These are phyloP conservation scores for Yamadazyma sp. DNA, from an alignment of 1,139 yeast genomes.

Conservation along the genomic window DNA sequence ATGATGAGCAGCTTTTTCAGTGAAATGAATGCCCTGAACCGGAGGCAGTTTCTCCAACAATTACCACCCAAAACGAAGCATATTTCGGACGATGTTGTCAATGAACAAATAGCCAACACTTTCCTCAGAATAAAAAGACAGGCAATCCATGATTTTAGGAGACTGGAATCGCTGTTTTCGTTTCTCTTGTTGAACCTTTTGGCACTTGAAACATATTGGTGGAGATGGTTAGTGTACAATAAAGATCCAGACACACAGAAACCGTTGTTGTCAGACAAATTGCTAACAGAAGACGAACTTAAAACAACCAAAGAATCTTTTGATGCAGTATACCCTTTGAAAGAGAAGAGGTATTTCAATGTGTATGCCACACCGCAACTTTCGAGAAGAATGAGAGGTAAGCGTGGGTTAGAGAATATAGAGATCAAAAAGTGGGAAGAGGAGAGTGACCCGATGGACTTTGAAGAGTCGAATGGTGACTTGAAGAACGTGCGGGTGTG, in stretches of 20 bases:
- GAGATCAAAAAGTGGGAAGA: slow-evolving; percentile 6
- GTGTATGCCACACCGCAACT: slow-evolving; percentile 46
- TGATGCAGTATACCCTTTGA: slow-evolving; percentile 25
- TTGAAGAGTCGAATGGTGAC: slow-evolving; percentile 11
- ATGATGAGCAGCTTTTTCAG: slow-evolving; percentile 30
- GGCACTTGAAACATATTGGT: slow-evolving; percentile 37
- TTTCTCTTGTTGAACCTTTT: slow-evolving; percentile 29
- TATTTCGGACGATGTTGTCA: slow-evolving; percentile 33
- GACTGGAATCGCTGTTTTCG: slow-evolving; percentile 27
- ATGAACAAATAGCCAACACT: slow-evolving; percentile 23
- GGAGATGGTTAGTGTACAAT: slow-evolving; percentile 44
- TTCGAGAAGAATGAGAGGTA: slow-evolving; percentile 39
- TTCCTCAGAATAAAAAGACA: slow-evolving; percentile 30
- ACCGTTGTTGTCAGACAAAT: slow-evolving; percentile 27
- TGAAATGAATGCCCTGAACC: slow-evolving; percentile 27
- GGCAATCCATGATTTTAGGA: slow-evolving; percentile 20
- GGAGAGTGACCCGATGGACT: slow-evolving; percentile 8
- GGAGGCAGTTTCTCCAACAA: slow-evolving; percentile 23
- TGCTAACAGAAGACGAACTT: slow-evolving; percentile 25
- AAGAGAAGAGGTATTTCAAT: slow-evolving; percentile 40
- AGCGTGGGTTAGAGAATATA: slow-evolving; percentile 29
- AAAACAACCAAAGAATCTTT: slow-evolving; percentile 17
- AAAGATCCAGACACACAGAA: slow-evolving; percentile 34
- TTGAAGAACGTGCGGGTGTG: slow-evolving; percentile 9
- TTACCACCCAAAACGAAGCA: slow-evolving; percentile 34